A percentile compares a stretch with the other conserved stretches of the same genome.
Evolutionary conservation across 306 rosid species (phyloP).

Genomic region (Calophaca sinica): DNA sequence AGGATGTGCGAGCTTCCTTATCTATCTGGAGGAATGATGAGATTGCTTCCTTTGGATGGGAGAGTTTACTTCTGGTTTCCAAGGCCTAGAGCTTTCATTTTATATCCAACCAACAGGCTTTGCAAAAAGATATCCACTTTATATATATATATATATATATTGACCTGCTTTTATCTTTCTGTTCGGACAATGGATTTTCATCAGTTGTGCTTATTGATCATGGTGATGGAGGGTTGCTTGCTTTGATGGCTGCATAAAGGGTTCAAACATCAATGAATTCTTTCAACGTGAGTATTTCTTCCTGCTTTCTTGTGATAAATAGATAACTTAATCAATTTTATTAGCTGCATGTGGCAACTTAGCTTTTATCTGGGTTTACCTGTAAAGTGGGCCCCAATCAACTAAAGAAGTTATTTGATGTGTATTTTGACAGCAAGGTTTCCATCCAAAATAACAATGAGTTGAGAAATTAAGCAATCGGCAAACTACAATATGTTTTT

Average conservation of each 20-base stretch:
- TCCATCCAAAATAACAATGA: not conserved
- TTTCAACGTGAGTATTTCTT: constrained; percentile 70
- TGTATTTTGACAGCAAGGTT: constrained; percentile 19
- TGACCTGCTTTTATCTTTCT: constrained; percentile 89
- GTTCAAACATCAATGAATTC: constrained; percentile 71
- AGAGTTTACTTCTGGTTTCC: constrained; percentile 10
- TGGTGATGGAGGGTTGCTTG: constrained; percentile 97
- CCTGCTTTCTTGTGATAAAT: constrained; percentile 21
- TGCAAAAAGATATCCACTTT: constrained; percentile 10
- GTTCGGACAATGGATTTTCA: constrained; percentile 92
- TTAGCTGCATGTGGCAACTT: constrained; percentile 13
- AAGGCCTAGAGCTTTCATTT: constrained; percentile 18
- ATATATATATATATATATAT: constrained; percentile 43
- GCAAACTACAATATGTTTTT: not conserved
- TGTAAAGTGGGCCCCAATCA: constrained; percentile 15
- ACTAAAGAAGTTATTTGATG: constrained; percentile 27
- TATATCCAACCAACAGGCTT: constrained; percentile 10
- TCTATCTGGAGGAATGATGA: not conserved
- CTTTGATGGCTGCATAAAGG: constrained; percentile 84
- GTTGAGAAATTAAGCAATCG: constrained; percentile 16
- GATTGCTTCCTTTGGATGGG: constrained; percentile 22
- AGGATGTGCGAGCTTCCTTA: not conserved
- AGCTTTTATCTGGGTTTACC: constrained; percentile 32
- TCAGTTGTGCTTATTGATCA: constrained; percentile 94
- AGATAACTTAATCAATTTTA: constrained; percentile 33